Evolutionary conservation across 2,329 filamentous ascomycete genomes (phyloP), one percentile per base, ranked within the genome.

Genomic region (Lecanosticta acicola): DNA sequence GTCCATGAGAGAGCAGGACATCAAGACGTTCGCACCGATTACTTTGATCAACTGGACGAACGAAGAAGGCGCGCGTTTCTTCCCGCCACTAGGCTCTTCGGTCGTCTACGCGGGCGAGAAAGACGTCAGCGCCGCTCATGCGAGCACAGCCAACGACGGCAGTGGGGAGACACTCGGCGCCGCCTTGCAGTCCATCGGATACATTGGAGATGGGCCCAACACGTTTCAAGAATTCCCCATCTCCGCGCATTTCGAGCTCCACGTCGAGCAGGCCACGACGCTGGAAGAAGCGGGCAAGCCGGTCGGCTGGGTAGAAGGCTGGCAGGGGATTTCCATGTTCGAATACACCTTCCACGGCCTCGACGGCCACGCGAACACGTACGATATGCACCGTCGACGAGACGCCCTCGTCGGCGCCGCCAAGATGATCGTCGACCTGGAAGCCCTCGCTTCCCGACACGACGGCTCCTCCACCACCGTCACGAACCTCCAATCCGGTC

Each of bases 331-430:
- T 33, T 3, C 66, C 11, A 32, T 48, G 9, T 49, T 48, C 32
- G 49, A 48, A 32, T 41, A 45, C 45, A 36, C 32, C 2, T 48
- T 51, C 29, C 39, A 20, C 2, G 49, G 49, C 41, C 41, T 42
- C 14, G 49, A 57, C 33, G 53, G 54, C 48, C 59, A 71, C 42
- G 65, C 67, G 3, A 61, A 60, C 11, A 61, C 59, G 1, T 61
- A 60, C 19, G 56, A 60, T 0, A 60, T 64, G 57, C 38, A 55
- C 16, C 43, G 49, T 9, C 52, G 62, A 3, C 49, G 42, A 29
- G 62, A 65, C 44, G 51, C 55, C 3, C 41, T 65, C 2, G 39
- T 63, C 3, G 59, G 47, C 2, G 51, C 55, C 0, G 41, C 49
- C 19, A 63, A 58, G 19, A 51, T 60, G 24, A 59, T 59, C 32